Base-by-base conservation (phyloP, 2,329 filamentous ascomycete genomes). In the Arachnomyces sp. region DNA sequence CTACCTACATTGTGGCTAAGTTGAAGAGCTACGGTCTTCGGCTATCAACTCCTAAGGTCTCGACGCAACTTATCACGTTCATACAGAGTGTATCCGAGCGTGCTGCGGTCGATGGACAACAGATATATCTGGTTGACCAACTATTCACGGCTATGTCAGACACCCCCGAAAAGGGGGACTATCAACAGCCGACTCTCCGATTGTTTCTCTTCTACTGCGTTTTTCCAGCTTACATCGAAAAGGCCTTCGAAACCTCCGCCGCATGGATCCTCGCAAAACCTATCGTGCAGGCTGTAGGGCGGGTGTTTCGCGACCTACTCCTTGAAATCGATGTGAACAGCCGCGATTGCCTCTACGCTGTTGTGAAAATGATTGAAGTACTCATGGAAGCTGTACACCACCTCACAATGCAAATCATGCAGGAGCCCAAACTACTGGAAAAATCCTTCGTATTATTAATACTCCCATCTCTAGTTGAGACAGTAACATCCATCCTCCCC, bases 1-100 rank as follows among this genome's bases (percentile, higher is more conserved):
- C 78, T 2, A 73, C 68, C 0, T 82, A 81, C 52, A 75, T 82
- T 16, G 71, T 79, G 3, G 77, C 74, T 7, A 71, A 71, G 42
- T 60, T 82, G 25, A 76, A 74, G 47, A 70, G 74, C 33, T 81
- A 81, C 44, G 71, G 68, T 9, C 63, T 73, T 1, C 77, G 73
- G 47, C 58, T 79, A 2, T 57, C 56, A 2, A 65, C 71, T 16
- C 46, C 60, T 6, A 68, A 70, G 42, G 67, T 67, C 8, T 63
- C 69, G 5, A 78, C 74, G 47, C 68, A 76, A 42, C 61, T 81
- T 28, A 69, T 67, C 5, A 64, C 66, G n/a, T 81, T 79, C 54
- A 55, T 81, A 11, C 74, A 79, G 40, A 72, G 71, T 4, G 70
- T 81, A 4, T 71, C 69, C 9, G 75, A 79, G 52, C 65, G 76